Percentiles rank a stretch among this genome's conserved stretches.
Evolutionary conservation across 1,284 basidiomycete genomes (phyloP).

Genomic region (Inonotus obliquus): DNA sequence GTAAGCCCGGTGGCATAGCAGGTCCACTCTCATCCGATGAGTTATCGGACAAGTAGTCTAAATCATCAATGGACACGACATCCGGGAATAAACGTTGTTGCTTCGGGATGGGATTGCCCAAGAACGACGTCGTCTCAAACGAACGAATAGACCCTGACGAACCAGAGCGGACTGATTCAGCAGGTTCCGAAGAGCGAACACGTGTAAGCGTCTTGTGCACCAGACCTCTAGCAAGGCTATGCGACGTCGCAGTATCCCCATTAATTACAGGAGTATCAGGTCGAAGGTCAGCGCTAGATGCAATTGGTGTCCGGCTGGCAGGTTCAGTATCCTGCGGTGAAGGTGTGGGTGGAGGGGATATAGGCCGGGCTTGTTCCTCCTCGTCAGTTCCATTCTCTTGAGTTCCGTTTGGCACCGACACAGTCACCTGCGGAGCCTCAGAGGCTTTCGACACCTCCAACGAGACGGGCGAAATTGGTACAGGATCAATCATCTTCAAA

Average conservation of each 20-base stretch:
- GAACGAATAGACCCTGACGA: slow-evolving; percentile 17
- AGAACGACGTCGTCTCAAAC: slow-evolving; percentile 8
- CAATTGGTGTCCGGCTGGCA: slow-evolving; percentile 21
- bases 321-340: slow-evolving; percentile 16
- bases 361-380: background rate
- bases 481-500: slow-evolving; percentile 49
- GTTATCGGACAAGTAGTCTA: slow-evolving; percentile 64
- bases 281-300: slow-evolving; percentile 7
- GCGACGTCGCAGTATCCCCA: slow-evolving; percentile 5
- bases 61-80: slow-evolving; percentile 68
- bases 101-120: slow-evolving; percentile 8
- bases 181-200: slow-evolving; percentile 11
- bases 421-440: slow-evolving; percentile 8
- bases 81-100: slow-evolving; percentile 38
- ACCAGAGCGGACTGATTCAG: slow-evolving; percentile 12
- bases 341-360: slow-evolving; percentile 7
- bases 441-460: background rate
- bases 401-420: slow-evolving; percentile 6
- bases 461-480: slow-evolving; percentile 23
- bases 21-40: slow-evolving; percentile 44
- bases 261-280: slow-evolving; percentile 6
- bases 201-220: slow-evolving; percentile 18
- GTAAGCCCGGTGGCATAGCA: slow-evolving; percentile 48
- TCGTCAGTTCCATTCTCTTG: slow-evolving; percentile 8
- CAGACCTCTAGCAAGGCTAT: slow-evolving; percentile 17